Base-by-base conservation (phyloP, 2,329 filamentous ascomycete genomes). In the Septoria linicola region DNA sequence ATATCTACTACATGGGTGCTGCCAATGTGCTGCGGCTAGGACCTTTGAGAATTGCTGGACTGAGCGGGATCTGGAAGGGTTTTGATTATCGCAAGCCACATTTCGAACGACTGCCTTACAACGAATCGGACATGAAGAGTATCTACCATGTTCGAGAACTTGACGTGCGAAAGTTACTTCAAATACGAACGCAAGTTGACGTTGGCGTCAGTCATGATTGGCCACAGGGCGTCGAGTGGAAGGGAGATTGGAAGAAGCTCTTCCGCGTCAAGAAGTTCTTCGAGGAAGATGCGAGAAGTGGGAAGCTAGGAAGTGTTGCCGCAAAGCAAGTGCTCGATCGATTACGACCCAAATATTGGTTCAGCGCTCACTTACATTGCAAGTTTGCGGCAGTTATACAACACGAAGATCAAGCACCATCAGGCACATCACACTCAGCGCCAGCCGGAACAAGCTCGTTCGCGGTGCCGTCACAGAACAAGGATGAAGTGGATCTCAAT, bases 1-100 rank as follows among this genome's bases (percentile, higher is more conserved):
- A 93, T 61, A 97, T 99, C 58, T 99, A 96, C 76, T 99, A 96
- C 72, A 80, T 97, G 69, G 93, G 93, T 41, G 89, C 90, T 27
- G 89, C 93, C 53, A 96, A 95, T 66, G 85, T 99, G 7, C 68
- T 99, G 34, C 84, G 86, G 14, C 76, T 95, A 25, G 92, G 92
- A 0, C 86, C 88, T 1, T 73, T 99, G 41, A 84, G 93, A 17
- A 95, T 99, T 55, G 88, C 89, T 30, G 92, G 87, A 4, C 76
- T 97, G 68, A 93, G 89, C 46, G 93, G 93, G 4, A 99, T 99
- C 58, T 99, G 89, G 88, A 96, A 96, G 69, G 87, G 84, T 1
- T 87, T 85, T 63, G 86, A 96, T 71, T 99, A 95, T 71, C 81
- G 82, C 55, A 91, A 87, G 68, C 76, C 85, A 8, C 92, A 97